Conservation (phyloP, 208 protist genomes). For the Acanthamoeba castellanii region DNA sequence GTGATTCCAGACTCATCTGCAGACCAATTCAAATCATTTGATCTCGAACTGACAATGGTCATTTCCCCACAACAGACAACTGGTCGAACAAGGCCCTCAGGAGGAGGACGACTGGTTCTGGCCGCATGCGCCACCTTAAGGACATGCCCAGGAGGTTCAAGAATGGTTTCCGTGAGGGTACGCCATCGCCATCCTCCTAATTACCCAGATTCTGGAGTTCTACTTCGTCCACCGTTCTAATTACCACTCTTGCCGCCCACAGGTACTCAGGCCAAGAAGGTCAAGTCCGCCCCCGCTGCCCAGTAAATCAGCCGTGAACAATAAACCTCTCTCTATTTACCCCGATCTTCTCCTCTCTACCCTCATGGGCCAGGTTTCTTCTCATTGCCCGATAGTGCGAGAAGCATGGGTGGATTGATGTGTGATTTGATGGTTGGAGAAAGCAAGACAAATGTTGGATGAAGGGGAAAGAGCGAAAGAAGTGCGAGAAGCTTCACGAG, state of each 20-base stretch:
- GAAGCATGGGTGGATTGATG: background rate
- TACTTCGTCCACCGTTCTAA: background rate
- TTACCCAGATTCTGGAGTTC: background rate
- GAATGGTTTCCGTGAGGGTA: slow-evolving; percentile 96
- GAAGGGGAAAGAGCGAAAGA: no score
- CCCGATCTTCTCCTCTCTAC: background rate
- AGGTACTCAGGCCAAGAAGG: slow-evolving; percentile 69
- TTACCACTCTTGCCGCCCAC: background rate
- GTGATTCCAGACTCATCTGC: background rate
- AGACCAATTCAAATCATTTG: background rate
- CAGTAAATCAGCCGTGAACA: slow-evolving; percentile 24
- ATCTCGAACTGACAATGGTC: background rate
- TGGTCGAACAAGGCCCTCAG: slow-evolving; percentile 98
- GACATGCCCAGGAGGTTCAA: slow-evolving; percentile 96
- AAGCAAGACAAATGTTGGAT: background rate
- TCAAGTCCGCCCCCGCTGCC: slow-evolving; percentile 38
- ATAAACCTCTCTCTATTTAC: slow-evolving; percentile 50
- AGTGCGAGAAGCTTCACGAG: background rate
- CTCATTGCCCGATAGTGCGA: background rate
- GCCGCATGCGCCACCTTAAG: slow-evolving; percentile 98
- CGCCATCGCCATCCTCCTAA: background rate
- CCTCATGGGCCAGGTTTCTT: background rate
- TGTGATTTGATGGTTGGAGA: background rate
- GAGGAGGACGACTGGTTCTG: slow-evolving; percentile 98
- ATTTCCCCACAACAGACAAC: slow-evolving; percentile 91